phyloP scores from a whole-genome alignment of 441 rosid species.

The Populus hybrid region DNA sequence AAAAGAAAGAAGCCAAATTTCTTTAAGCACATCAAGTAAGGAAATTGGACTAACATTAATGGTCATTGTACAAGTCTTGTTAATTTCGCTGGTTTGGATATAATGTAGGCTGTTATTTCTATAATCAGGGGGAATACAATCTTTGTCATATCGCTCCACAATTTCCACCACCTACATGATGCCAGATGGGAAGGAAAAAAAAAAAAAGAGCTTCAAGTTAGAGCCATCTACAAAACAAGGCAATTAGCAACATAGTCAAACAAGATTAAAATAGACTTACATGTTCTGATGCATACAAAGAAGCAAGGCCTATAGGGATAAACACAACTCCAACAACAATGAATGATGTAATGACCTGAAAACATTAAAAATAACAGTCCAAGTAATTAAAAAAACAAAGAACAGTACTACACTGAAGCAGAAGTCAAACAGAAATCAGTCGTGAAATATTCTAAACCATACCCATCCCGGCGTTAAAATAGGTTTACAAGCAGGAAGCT shows the following conservation, averaged over 20 bases:
- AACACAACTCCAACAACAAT: no score
- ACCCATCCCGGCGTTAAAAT: no score
- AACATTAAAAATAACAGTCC: no score
- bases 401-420: no score
- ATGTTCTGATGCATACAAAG: conserved; percentile 74
- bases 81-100: conserved; percentile 41
- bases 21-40: not conserved
- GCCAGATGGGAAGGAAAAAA: not conserved
- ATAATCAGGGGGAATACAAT: conserved; percentile 51
- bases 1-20: not conserved
- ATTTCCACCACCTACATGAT: conserved; percentile 77
- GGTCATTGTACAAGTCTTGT: conserved; percentile 50
- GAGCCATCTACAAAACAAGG: not conserved
- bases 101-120: conserved; percentile 46
- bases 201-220: not conserved
- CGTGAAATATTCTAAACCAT: no score
- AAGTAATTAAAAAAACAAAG: no score
- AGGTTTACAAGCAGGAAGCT: conserved; percentile 98
- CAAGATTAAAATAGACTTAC: conserved; percentile 34
- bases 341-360: no score
- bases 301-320: conserved; percentile 80
- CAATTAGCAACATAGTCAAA: not conserved
- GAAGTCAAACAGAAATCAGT: no score
- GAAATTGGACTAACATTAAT: conserved; percentile 46
- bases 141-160: conserved; percentile 69